Evolutionary conservation across 169 alveolate species (phyloP).

Genomic region (Babesia bigemina): DNA sequence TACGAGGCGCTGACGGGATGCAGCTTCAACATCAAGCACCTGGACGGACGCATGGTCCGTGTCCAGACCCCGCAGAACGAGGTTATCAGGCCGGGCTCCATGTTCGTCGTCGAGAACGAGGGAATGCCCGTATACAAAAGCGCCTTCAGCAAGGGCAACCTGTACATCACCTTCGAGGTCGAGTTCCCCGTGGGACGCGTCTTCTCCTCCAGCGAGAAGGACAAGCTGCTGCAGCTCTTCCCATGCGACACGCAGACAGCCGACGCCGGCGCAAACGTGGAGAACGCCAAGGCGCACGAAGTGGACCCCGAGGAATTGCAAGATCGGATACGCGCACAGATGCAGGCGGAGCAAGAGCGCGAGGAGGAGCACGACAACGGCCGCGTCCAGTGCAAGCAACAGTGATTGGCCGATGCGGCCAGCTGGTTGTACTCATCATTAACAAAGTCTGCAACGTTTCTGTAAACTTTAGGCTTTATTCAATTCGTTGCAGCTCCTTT

Average conservation of each 20-base stretch:
- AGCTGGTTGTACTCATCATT: not conserved
- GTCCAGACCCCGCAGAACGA: constrained; percentile 85
- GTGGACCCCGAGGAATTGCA: constrained; percentile 63
- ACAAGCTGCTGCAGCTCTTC: constrained; percentile 63
- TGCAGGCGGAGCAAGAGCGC: not conserved
- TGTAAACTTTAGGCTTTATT: not conserved
- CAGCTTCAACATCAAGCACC: constrained; percentile 88
- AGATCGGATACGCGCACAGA: constrained; percentile 30
- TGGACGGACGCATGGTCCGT: constrained; percentile 90
- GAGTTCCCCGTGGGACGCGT: constrained; percentile 89
- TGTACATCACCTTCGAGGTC: constrained; percentile 91
- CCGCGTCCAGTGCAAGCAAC: constrained; percentile 71
- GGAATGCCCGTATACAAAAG: constrained; percentile 97
- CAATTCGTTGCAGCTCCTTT: not conserved
- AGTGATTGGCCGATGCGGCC: constrained; percentile 5
- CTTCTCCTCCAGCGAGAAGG: constrained; percentile 69
- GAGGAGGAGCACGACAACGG: constrained; percentile 53
- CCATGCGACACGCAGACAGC: constrained; percentile 53
- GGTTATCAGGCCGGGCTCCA: constrained; percentile 88
- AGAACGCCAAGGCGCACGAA: constrained; percentile 48
- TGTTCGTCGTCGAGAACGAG: constrained; percentile 88
- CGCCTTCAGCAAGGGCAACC: constrained; percentile 91
- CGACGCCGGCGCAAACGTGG: constrained; percentile 25
- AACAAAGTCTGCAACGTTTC: too few species aligned
- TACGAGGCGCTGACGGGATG: constrained; percentile 95